Percentiles rank a stretch among this genome's conserved stretches.
Evolutionary conservation across 2,329 filamentous ascomycete genomes (phyloP).

Genomic region (Colletotrichum lindemuthianum): DNA sequence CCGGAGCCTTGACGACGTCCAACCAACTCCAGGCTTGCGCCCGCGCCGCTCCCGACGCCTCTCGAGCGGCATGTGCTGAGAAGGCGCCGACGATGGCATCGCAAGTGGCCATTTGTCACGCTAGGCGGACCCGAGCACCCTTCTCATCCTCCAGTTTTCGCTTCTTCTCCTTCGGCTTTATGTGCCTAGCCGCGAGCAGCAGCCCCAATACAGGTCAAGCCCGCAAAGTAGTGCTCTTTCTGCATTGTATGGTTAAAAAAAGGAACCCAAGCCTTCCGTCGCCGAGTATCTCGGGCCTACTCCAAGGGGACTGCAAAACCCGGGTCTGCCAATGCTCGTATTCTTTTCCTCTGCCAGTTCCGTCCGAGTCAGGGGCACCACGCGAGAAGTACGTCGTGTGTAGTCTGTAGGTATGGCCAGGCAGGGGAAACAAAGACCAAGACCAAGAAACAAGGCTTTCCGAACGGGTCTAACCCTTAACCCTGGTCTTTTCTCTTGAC

Average conservation of each 20-base stretch:
- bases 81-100: too few species aligned
- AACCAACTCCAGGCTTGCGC: neutral
- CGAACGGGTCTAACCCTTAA: neutral
- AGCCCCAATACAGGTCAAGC: slow-evolving; percentile 9
- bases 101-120: too few species aligned
- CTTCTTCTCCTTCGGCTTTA: neutral
- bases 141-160: too few species aligned
- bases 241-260: neutral
- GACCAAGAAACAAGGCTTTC: neutral
- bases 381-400: neutral
- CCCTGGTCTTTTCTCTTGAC: slow-evolving; percentile 2
- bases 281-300: slow-evolving; percentile 26
- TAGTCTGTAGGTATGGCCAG: too few species aligned
- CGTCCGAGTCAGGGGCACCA: slow-evolving; percentile 20
- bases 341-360: neutral
- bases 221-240: neutral
- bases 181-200: neutral
- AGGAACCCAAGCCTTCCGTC: neutral
- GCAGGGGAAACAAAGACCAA: neutral
- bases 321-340: slow-evolving; percentile 30
- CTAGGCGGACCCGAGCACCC: too few species aligned
- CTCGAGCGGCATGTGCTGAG: neutral
- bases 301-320: slow-evolving; percentile 29
- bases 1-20: slow-evolving; percentile 3
- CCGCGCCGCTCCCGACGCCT: slow-evolving; percentile 20